phyloP scores from a whole-genome alignment of 1,284 basidiomycete genomes.

The Ceratobasidium sp. region DNA sequence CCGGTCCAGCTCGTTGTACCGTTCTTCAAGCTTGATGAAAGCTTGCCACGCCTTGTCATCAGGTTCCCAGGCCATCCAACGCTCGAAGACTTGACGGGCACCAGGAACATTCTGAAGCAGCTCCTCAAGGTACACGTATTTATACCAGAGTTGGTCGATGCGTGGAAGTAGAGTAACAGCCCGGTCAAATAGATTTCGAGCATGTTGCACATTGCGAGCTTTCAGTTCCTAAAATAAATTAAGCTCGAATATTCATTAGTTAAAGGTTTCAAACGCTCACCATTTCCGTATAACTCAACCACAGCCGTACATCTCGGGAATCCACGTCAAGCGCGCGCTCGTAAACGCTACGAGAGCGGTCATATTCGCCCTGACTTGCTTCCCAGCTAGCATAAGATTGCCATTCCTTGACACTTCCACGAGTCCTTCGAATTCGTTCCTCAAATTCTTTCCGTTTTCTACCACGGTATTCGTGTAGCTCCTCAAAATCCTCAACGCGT shows the following conservation, averaged over 20 bases:
- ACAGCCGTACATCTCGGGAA: constrained; percentile 88
- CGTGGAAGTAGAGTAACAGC: constrained; percentile 96
- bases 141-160: constrained; percentile 97
- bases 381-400: constrained; percentile 76
- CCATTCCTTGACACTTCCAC: constrained; percentile 82
- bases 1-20: constrained; percentile 92
- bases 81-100: constrained; percentile 96
- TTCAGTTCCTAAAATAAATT: constrained; percentile 78
- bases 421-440: constrained; percentile 91
- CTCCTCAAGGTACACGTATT: constrained; percentile 99
- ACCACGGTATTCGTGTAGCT: constrained; percentile 95
- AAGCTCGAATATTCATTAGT: neutral
- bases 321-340: constrained; percentile 98
- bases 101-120: constrained; percentile 95
- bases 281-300: constrained; percentile 98
- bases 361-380: constrained; percentile 97
- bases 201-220: constrained; percentile 95
- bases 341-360: constrained; percentile 92
- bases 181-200: constrained; percentile 96
- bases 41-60: constrained; percentile 99
- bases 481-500: constrained; percentile 96
- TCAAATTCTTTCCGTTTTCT: constrained; percentile 97
- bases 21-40: constrained; percentile 96
- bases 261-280: constrained; percentile 48
- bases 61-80: constrained; percentile 99